A percentile compares a stretch with the other conserved stretches of the same genome.
These are phyloP conservation scores for Lumnitzera racemosa DNA, from an alignment of 345 rosid species.

Conservation along the genomic window DNA sequence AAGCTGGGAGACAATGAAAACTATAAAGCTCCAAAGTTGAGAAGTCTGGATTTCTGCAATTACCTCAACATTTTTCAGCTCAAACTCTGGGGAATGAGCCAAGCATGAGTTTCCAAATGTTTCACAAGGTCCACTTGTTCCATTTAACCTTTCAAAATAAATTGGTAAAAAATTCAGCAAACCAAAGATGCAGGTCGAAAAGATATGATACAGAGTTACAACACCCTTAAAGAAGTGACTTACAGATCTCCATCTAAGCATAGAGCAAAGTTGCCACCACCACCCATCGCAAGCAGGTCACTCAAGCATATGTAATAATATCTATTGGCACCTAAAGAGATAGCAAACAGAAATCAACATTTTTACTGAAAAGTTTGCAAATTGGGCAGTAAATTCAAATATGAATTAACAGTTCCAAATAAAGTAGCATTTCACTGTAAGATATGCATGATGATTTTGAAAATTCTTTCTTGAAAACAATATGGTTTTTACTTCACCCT, in stretches of 20 bases:
- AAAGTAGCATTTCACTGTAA: too few relatives aligned
- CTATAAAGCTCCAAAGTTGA: too few relatives aligned
- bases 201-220: neutral
- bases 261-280: conserved; percentile 82
- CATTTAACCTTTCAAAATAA: conserved; percentile 53
- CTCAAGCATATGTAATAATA: conserved; percentile 78
- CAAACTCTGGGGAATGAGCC: conserved; percentile 64
- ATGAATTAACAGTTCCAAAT: too few relatives aligned
- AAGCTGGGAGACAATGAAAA: too few relatives aligned
- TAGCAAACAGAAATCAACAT: conserved; percentile 6
- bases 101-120: conserved; percentile 80
- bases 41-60: neutral
- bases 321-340: conserved; percentile 71
- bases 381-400: too few relatives aligned
- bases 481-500: too few relatives aligned
- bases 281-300: conserved; percentile 83
- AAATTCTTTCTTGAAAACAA: too few relatives aligned
- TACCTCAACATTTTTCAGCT: conserved; percentile 87
- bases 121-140: conserved; percentile 82
- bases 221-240: conserved; percentile 27
- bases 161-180: neutral
- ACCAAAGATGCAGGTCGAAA: neutral
- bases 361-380: neutral
- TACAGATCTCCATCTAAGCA: conserved; percentile 81
- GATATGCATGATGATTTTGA: too few relatives aligned